Evolutionary conservation across 306 rosid genomes (phyloP).

Genomic region (Fragaria iinumae): DNA sequence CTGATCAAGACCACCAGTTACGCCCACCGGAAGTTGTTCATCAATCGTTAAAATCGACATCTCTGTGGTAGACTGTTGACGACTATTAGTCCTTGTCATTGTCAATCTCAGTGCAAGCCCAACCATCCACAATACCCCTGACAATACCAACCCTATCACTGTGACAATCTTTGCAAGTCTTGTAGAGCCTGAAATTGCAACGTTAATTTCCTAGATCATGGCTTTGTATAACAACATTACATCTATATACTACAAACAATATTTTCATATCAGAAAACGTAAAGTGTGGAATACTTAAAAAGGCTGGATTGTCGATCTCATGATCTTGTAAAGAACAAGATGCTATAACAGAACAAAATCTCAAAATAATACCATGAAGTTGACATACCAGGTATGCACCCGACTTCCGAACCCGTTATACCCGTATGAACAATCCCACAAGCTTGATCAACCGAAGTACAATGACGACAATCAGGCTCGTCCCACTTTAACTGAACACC

Average conservation of each 20-base stretch:
- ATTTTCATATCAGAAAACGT: not conserved
- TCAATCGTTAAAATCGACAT: constrained; percentile 11
- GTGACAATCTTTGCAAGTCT: not conserved
- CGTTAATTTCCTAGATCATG: not conserved
- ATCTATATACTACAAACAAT: not conserved
- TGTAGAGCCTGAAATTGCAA: not conserved
- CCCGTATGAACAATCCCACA: not conserved
- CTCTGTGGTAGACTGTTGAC: not conserved
- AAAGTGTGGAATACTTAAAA: not conserved
- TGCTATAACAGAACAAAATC: no score
- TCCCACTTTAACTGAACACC: constrained; percentile 39
- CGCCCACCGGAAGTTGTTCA: constrained; percentile 11
- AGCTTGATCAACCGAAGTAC: constrained; percentile 12
- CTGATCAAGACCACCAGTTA: constrained; percentile 38
- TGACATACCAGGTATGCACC: not conserved
- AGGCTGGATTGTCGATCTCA: not conserved
- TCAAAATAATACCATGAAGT: not conserved
- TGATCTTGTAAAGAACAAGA: not conserved
- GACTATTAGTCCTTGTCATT: not conserved
- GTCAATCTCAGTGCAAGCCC: not conserved
- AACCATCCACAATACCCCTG: not conserved
- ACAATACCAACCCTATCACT: not conserved
- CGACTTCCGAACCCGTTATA: not conserved
- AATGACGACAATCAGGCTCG: constrained; percentile 28
- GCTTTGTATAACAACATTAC: not conserved